phyloP scores from a whole-genome alignment of 169 alveolate species.

The Cryptosporidium bovis region DNA sequence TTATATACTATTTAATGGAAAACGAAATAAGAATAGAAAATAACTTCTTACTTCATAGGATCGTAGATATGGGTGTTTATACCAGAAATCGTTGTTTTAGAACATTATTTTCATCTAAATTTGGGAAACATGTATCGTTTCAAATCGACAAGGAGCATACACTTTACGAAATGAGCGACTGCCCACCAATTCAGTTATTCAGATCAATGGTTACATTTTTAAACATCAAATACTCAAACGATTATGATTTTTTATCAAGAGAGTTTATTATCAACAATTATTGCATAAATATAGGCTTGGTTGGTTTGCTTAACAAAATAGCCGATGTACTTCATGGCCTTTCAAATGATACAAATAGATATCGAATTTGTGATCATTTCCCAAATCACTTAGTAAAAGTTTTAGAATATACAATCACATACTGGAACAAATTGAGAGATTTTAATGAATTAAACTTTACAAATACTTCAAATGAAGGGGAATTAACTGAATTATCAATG shows the following conservation, averaged over 20 bases:
- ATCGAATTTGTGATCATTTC: not conserved
- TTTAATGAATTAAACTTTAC: not conserved
- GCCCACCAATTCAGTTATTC: slow-evolving; percentile 19
- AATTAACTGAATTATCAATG: not conserved
- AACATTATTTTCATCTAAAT: slow-evolving; percentile 69
- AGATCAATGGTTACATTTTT: slow-evolving; percentile 69
- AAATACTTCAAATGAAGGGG: not conserved
- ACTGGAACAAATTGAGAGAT: slow-evolving; percentile 12
- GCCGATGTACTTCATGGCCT: not conserved
- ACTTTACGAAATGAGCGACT: not conserved
- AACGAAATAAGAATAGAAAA: not conserved
- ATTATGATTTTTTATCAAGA: slow-evolving; percentile 8
- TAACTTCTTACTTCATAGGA: slow-evolving; percentile 7
- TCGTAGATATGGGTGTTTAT: slow-evolving; percentile 75
- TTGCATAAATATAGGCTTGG: not conserved
- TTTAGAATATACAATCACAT: slow-evolving; percentile 27
- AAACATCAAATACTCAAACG: not conserved
- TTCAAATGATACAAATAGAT: not conserved
- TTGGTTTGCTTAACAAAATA: not conserved
- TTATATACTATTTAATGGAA: slow-evolving; percentile 7
- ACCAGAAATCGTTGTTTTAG: slow-evolving; percentile 77
- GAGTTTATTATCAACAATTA: not conserved
- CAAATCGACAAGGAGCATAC: slow-evolving; percentile 40
- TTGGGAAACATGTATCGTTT: slow-evolving; percentile 29
- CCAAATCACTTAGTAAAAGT: slow-evolving; percentile 35